Conservation (phyloP, 2,329 filamentous ascomycete species). For the Colletotrichum tamarilloi region DNA sequence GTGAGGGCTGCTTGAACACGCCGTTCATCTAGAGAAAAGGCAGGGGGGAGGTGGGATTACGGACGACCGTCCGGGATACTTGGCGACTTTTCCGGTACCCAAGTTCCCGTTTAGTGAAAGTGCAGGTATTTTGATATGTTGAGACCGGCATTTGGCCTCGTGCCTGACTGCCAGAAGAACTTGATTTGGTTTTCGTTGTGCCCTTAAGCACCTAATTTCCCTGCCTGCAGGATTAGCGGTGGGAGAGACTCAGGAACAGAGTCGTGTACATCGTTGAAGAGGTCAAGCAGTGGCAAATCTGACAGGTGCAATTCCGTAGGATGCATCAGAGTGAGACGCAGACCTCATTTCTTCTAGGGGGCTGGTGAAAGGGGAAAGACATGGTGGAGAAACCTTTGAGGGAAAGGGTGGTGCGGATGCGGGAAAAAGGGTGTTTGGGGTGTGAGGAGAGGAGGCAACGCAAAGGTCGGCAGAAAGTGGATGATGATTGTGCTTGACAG, state of each 20-base stretch:
- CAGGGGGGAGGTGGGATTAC: neutral
- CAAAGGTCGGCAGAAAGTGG: neutral
- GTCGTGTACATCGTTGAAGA: neutral
- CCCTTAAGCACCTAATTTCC: neutral
- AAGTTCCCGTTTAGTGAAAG: neutral
- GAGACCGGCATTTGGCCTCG: neutral
- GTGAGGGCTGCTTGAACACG: neutral
- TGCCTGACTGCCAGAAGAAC: neutral
- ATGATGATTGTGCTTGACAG: neutral
- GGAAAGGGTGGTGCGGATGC: neutral
- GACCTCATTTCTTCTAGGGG: neutral
- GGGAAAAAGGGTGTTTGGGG: neutral
- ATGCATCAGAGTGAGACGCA: neutral
- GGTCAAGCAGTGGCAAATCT: neutral
- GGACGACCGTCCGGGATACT: neutral
- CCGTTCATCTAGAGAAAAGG: neutral
- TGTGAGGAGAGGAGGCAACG: no score
- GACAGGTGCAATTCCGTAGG: neutral
- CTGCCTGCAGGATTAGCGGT: neutral
- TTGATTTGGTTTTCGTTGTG: neutral
- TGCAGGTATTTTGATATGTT: neutral
- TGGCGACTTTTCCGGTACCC: neutral
- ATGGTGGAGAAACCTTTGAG: neutral
- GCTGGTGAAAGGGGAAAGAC: neutral
- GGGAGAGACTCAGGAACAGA: neutral